Base-by-base conservation (phyloP, 306 rosid genomes). In the Lupinus albus region DNA sequence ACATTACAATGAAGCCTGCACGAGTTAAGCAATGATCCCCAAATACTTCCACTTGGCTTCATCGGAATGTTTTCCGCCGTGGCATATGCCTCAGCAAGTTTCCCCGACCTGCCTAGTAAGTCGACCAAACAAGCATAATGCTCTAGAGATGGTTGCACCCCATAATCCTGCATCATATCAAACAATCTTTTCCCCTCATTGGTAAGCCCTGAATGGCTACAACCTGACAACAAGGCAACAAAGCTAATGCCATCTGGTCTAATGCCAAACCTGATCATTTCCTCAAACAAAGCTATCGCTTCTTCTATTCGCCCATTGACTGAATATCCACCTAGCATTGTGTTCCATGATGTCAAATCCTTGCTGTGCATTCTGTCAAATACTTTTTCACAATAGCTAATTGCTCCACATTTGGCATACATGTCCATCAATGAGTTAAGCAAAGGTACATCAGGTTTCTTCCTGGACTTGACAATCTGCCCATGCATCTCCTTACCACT, bases 361-460 rank as follows among this genome's bases (percentile, higher is more conserved):
- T 70, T 80, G 20, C 36, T 32, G 6, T 36, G 81, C 86, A 82
- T 78, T 33, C 46, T 53, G 10, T 78, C 64, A 67, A 84, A 87
- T 18, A 82, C 79, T 58, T 76, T 82, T 45, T 70, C 51, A 70
- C 87, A 75, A 52, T 78, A 87, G 70, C 76, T 73, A 53, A 82
- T 68, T 41, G 73, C 83, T 42, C 89, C 93, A 47, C 84, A 82
- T 83, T 84, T 87, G 12, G 87, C 89, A 70, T 84, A 82, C 93
- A 82, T 78, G 60, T 84, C 89, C 47, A 82, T 72, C 16, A 84
- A 65, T 16, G 87, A 84, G 87, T 87, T 87, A 2, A 76, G 57
- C 2, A 78, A 41, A 5, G 83, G 82, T 9, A 70, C 36, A 72
- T 84, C 92, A 4, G 85, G 80, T 67, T 72, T 78, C 63, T 55